phyloP scores from a whole-genome alignment of 2,329 filamentous ascomycete genomes.

The Fusarium abutilonis region DNA sequence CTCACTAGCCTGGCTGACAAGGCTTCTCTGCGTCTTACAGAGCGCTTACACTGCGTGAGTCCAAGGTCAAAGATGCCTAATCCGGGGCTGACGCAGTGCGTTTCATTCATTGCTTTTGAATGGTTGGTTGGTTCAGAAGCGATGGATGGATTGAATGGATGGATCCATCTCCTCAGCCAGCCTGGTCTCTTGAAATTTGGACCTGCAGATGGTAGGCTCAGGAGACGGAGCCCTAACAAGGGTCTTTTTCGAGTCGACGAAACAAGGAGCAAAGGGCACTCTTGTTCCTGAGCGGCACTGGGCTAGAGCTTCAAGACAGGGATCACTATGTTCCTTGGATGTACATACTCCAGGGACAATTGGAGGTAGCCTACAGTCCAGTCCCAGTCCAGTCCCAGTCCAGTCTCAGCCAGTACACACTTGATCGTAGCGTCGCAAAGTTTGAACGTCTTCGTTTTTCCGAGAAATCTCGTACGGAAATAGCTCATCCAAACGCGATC shows the following conservation, averaged over 20 bases:
- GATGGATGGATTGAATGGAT: slow-evolving; percentile 23
- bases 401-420: too few relatives aligned
- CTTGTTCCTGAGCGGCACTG: slow-evolving; percentile 26
- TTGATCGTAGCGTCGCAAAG: background rate
- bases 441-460: background rate
- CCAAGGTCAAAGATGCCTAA: slow-evolving; percentile 22
- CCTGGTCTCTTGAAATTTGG: slow-evolving; percentile 45
- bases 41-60: slow-evolving; percentile 3
- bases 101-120: slow-evolving; percentile 34
- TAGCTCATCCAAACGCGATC: slow-evolving; percentile 5
- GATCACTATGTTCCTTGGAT: slow-evolving; percentile 18
- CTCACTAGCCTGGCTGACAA: background rate
- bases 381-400: too few relatives aligned
- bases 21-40: background rate
- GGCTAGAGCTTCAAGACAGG: slow-evolving; percentile 25
- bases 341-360: slow-evolving; percentile 6
- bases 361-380: background rate
- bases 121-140: slow-evolving; percentile 31
- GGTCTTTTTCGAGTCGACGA: slow-evolving; percentile 34
- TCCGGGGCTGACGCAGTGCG: slow-evolving; percentile 32
- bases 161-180: slow-evolving; percentile 9
- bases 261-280: slow-evolving; percentile 35
- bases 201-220: slow-evolving; percentile 41
- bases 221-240: slow-evolving; percentile 40
- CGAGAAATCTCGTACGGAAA: slow-evolving; percentile 9